Evolutionary conservation across 352 stramenopile species (phyloP), one percentile per base, ranked within the genome.

Genomic region (Phytopythium montanum): DNA sequence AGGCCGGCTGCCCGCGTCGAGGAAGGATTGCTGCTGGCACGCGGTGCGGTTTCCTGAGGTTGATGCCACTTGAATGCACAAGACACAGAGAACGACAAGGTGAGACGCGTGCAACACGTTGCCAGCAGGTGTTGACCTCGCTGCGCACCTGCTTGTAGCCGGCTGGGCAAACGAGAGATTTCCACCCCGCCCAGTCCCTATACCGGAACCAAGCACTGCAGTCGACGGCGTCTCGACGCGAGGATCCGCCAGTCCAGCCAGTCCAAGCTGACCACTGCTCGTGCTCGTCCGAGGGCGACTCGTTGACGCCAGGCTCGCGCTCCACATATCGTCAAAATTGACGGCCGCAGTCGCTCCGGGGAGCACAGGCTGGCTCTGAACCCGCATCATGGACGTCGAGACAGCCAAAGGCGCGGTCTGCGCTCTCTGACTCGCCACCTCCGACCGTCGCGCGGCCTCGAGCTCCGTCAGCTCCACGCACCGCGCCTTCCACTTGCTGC

Each of bases 241-340:
- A 23, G 21, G 33, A 23, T 57, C 52, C 2, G 13, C 23, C 21
- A 48, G n/a, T n/a, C n/a, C n/a, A n/a, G n/a, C 3, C 10, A 14
- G 4, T 6, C 36, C 52, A 8, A 57, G 9, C 21, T 57, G 52
- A 8, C 23, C 21, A 25, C 38, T n/a, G 2, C 34, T 23, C 9
- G 16, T 16, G 44, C 44, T 50, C 21, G 14, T 50, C 21, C 13
- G 16, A 3, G 44, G 10, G 5, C 44, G 44, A 36, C 52, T n/a
- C 1, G 28, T 4, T 13, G 33, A 21, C 3, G 62, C 57, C 29
- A 85, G 70, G 52, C 73, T 82, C 9, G 75, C 76, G 34, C 71
- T 88, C 79, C 81, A 90, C 71, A 90, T 83, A 62, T 87, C 81
- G 55, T 87, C 64, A 23, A 72, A 88, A 52, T 87, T 83, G 21